Base-by-base conservation (phyloP, 2,329 filamentous ascomycete species). In the Atkinsonella hypoxylon region DNA sequence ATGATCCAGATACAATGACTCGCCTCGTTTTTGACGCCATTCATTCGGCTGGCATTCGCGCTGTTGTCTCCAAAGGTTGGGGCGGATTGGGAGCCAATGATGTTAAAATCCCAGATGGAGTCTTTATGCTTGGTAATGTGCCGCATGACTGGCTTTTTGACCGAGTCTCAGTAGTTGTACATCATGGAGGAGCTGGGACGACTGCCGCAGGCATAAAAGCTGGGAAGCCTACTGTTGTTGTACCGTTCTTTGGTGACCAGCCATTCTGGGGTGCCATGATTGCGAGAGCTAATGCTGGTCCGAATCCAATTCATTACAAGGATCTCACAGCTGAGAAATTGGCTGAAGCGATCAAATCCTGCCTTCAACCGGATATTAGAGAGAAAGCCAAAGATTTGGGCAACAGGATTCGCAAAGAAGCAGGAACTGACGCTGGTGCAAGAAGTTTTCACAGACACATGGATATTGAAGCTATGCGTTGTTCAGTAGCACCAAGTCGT, bases 121-220 rank as follows among this genome's bases (percentile, higher is more conserved):
- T 94, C 1, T 88, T 87, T 62, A 88, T 94, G 80, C 73, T 95
- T 38, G 88, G 86, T 11, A 93, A 91, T 59, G 82, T 83, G 43
- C 89, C 89, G 1, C 89, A 95, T 55, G 89, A 95, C 67, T 95
- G 89, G 89, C 69, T 95, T 0, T 95, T 95, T 65, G 75, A 87
- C 55, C 82, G 77, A 38, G 88, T 94, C 1, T 85, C 86, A 0
- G 83, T 81, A 42, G 89, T 95, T 1, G 85, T 93, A 5, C 89
- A 95, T 61, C 89, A 95, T 55, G 89, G 89, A 20, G 89, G 89
- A 52, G 89, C 89, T 9, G 89, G 89, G 17, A 95, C 89, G 2
- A 94, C 88, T 1, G 88, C 89, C 1, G 87, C 88, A 1, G 89
- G 89, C n/a, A 87, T 95, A 54, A 79, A 84, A 17, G 79, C 82